Evolutionary conservation across 768 basidiomycete genomes (phyloP).

Genomic region (Thelephora ganbajun): DNA sequence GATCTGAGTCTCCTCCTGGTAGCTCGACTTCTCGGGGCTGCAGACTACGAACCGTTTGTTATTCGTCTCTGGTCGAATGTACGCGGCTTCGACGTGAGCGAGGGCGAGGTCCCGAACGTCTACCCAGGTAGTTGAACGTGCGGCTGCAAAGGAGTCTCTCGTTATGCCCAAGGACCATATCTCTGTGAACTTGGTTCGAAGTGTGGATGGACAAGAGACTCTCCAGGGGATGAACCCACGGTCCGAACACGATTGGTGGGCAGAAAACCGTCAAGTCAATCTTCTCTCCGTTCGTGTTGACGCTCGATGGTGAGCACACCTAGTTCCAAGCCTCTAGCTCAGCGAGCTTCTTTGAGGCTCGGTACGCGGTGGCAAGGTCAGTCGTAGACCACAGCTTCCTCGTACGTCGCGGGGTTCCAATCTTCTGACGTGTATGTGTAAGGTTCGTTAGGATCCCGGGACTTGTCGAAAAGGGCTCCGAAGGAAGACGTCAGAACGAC

Average conservation of each 20-base stretch:
- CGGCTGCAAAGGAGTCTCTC: background rate
- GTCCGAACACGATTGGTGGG: constrained; percentile 6
- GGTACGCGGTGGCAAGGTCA: constrained; percentile 4
- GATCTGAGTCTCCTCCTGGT: constrained; percentile 1
- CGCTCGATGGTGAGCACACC: background rate
- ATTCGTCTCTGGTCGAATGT: constrained; percentile 3
- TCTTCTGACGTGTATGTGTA: constrained; percentile 4
- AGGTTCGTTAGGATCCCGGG: constrained; percentile 1
- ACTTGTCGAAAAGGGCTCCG: constrained; percentile 8
- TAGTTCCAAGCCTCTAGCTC: constrained; percentile 12
- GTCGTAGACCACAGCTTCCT: constrained; percentile 1
- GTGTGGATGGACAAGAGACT: background rate
- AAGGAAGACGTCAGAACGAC: constrained; percentile 14
- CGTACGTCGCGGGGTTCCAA: constrained; percentile 10
- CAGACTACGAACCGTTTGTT: constrained; percentile 3
- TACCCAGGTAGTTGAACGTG: constrained; percentile 1
- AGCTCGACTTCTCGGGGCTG: constrained; percentile 1
- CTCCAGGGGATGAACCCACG: constrained; percentile 2
- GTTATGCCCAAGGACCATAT: background rate
- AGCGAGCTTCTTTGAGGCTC: constrained; percentile 7
- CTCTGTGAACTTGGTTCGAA: background rate
- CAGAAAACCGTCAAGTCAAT: constrained; percentile 10
- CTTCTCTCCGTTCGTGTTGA: constrained; percentile 1
- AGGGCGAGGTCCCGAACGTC: constrained; percentile 7
- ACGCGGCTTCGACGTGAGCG: constrained; percentile 6